A percentile compares a stretch with the other conserved stretches of the same genome.
Evolutionary conservation across 2,329 filamentous ascomycete genomes (phyloP).

Genomic region (Phoma herbarum): DNA sequence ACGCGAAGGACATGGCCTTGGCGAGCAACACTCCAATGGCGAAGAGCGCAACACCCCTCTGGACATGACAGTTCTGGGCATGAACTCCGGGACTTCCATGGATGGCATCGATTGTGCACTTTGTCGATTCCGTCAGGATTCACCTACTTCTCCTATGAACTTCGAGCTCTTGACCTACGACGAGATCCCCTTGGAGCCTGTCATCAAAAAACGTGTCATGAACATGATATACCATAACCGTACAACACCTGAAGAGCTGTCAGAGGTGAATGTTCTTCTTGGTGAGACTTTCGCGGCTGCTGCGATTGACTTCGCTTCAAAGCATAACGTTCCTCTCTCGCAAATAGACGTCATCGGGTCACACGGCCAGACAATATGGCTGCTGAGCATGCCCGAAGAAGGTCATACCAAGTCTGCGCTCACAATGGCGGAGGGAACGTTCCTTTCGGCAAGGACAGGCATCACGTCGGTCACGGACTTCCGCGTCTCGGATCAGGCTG

Average conservation of each 20-base stretch:
- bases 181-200: conserved; percentile 62
- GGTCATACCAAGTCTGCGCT: conserved; percentile 54
- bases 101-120: background rate
- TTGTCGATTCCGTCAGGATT: background rate
- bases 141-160: conserved; percentile 56
- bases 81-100: conserved; percentile 65
- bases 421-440: conserved; percentile 40
- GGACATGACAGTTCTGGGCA: conserved; percentile 62
- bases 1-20: background rate
- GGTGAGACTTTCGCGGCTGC: conserved; percentile 66
- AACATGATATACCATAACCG: conserved; percentile 65
- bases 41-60: conserved; percentile 36
- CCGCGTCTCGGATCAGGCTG: background rate
- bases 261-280: conserved; percentile 66
- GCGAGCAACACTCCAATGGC: background rate
- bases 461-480: background rate
- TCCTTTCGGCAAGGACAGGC: background rate
- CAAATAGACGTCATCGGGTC: conserved; percentile 61
- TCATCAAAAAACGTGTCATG: conserved; percentile 67
- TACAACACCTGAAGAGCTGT: conserved; percentile 64
- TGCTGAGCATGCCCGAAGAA: conserved; percentile 21
- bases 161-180: conserved; percentile 67
- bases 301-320: conserved; percentile 55
- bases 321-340: background rate
- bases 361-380: conserved; percentile 70